These are phyloP conservation scores for Gentiana macrophylla DNA, from an alignment of 257 asterid genomes.

Conservation along the genomic window DNA sequence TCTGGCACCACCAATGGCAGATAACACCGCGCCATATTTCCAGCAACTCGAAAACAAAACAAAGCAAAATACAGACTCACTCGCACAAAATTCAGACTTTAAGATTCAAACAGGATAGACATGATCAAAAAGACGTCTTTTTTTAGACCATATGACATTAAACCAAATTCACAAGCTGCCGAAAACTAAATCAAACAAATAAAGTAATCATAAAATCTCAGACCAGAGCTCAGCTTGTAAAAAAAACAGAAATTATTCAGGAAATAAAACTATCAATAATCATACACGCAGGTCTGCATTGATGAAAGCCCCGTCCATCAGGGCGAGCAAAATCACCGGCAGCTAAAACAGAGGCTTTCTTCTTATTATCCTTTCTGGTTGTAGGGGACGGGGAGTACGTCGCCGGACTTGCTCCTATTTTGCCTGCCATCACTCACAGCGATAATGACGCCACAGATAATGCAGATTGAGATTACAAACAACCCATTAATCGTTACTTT, in stretches of 20 bases:
- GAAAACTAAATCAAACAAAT: neutral
- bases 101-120: neutral
- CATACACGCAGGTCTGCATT: slow-evolving; percentile 92
- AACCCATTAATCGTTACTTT: too few species aligned
- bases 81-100: neutral
- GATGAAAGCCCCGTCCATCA: slow-evolving; percentile 74
- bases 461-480: slow-evolving; percentile 3
- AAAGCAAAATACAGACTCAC: neutral
- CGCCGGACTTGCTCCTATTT: slow-evolving; percentile 39
- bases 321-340: slow-evolving; percentile 73
- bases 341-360: slow-evolving; percentile 22
- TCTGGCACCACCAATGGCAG: too few species aligned
- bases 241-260: neutral
- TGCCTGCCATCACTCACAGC: slow-evolving; percentile 39
- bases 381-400: slow-evolving; percentile 72
- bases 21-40: too few species aligned
- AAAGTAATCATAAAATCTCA: neutral
- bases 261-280: too few species aligned
- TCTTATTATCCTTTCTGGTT: slow-evolving; percentile 22
- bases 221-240: neutral
- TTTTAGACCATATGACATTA: neutral
- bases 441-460: slow-evolving; percentile 10
- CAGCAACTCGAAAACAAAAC: too few species aligned
- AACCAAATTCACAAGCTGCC: too few species aligned
- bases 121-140: neutral